Percentiles rank a stretch among this genome's conserved stretches.
Conservation (phyloP, 2,329 filamentous ascomycete genomes). For the Aspergillus melleus region DNA sequence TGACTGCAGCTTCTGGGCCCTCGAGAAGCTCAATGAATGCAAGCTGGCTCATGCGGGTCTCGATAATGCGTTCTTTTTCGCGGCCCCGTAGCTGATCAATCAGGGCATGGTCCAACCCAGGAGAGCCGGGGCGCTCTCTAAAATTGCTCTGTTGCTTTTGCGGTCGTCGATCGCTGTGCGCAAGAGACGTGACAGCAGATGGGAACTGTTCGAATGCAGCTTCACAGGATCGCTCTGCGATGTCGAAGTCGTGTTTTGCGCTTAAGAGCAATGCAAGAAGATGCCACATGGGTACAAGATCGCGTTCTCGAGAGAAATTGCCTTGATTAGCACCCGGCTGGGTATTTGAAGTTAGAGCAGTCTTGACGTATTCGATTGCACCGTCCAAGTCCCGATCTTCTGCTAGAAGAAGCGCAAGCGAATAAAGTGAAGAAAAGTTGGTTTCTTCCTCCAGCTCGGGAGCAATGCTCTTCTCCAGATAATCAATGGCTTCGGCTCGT, state of each 20-base stretch:
- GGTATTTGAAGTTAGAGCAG: conserved; percentile 63
- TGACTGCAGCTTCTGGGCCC: conserved; percentile 81
- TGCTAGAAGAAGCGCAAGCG: conserved; percentile 79
- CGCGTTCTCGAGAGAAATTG: conserved; percentile 40
- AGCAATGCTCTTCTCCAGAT: conserved; percentile 70
- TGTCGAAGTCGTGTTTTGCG: conserved; percentile 78
- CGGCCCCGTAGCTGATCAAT: conserved; percentile 77
- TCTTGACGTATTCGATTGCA: conserved; percentile 80
- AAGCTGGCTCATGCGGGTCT: conserved; percentile 94
- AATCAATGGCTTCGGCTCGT: conserved; percentile 74
- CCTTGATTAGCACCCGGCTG: conserved; percentile 25
- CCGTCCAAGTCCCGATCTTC: conserved; percentile 78
- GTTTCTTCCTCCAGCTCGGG: conserved; percentile 65
- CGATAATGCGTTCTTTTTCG: conserved; percentile 84
- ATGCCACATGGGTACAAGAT: conserved; percentile 84
- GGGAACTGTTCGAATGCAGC: conserved; percentile 89
- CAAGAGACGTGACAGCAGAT: conserved; percentile 69
- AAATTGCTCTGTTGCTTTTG: conserved; percentile 25
- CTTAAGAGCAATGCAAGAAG: conserved; percentile 82
- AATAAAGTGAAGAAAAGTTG: conserved; percentile 76
- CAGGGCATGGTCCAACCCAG: conserved; percentile 49
- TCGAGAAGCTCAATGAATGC: conserved; percentile 79
- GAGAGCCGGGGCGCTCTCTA: conserved; percentile 14
- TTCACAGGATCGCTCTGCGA: conserved; percentile 80
- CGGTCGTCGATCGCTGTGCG: conserved; percentile 52